These are phyloP conservation scores for Solanum pinnatisectum DNA, from an alignment of 257 asterid species.

Conservation along the genomic window DNA sequence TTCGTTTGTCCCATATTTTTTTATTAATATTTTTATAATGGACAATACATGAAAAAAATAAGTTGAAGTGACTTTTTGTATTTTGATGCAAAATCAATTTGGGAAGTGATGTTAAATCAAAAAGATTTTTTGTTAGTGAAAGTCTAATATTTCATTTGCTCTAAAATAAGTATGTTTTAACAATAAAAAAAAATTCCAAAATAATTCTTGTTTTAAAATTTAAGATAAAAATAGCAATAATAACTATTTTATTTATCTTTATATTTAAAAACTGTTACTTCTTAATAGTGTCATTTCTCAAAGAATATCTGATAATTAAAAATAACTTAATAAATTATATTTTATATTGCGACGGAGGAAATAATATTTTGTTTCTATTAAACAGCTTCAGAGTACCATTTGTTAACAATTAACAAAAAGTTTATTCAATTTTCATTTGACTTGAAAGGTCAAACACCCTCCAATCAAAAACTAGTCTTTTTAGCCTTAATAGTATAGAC, in stretches of 20 bases:
- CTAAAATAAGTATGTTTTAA: too few species aligned
- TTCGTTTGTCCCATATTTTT: neutral
- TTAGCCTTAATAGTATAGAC: neutral
- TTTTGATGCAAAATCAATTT: neutral
- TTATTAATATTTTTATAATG: neutral
- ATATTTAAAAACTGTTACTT: too few species aligned
- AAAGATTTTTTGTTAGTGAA: neutral
- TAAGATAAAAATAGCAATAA: neutral
- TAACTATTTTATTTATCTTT: too few species aligned
- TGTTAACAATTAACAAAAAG: neutral
- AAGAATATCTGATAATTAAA: too few species aligned
- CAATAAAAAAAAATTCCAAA: neutral
- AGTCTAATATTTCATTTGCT: neutral
- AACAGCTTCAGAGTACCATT: neutral
- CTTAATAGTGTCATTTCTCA: too few species aligned
- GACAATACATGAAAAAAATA: neutral
- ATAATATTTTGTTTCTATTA: neutral
- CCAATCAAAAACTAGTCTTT: neutral
- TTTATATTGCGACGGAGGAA: neutral
- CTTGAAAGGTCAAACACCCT: neutral
- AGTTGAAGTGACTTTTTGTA: neutral
- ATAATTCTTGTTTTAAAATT: too few species aligned
- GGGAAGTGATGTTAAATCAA: neutral
- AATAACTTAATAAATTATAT: neutral
- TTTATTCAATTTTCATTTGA: neutral